phyloP scores from a whole-genome alignment of 2,329 filamentous ascomycete genomes.

The Phialophora expanda region DNA sequence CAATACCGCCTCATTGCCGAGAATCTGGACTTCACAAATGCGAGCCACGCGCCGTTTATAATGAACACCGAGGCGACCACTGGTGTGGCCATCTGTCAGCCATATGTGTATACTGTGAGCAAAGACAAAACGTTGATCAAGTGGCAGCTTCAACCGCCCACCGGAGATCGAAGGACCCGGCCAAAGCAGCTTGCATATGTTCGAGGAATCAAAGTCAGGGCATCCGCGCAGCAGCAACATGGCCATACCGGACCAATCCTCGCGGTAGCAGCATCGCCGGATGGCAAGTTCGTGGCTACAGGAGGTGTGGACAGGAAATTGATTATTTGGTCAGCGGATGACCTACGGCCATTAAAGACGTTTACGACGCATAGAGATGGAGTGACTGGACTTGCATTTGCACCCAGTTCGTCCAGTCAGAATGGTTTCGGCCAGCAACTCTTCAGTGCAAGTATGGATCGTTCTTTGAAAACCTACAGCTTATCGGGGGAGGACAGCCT shows the following conservation, averaged over 20 bases:
- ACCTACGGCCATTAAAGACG: conserved; percentile 76
- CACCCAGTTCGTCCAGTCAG: conserved; percentile 68
- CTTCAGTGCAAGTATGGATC: conserved; percentile 87
- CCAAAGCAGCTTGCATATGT: conserved; percentile 57
- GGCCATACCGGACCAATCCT: conserved; percentile 83
- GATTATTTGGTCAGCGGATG: conserved; percentile 84
- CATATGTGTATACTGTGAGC: conserved; percentile 84
- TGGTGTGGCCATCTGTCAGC: conserved; percentile 76
- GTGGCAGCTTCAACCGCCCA: conserved; percentile 74
- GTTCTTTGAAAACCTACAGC: conserved; percentile 95
- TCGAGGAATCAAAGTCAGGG: conserved; percentile 50
- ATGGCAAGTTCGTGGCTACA: conserved; percentile 88
- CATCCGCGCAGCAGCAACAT: conserved; percentile 56
- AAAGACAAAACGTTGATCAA: conserved; percentile 86
- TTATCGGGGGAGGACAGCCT: conserved; percentile 72
- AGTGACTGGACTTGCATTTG: conserved; percentile 83
- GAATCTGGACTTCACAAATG: conserved; percentile 71
- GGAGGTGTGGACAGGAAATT: conserved; percentile 83
- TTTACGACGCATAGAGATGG: conserved; percentile 92
- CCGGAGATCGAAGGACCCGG: conserved; percentile 46
- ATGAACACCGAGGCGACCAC: conserved; percentile 80
- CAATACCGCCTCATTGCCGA: conserved; percentile 81
- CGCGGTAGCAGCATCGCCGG: conserved; percentile 81
- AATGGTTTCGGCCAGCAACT: conserved; percentile 72
- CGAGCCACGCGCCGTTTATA: conserved; percentile 74